Evolutionary conservation across 1,284 basidiomycete genomes (phyloP).

Genomic region (Laetiporus sulphureus): DNA sequence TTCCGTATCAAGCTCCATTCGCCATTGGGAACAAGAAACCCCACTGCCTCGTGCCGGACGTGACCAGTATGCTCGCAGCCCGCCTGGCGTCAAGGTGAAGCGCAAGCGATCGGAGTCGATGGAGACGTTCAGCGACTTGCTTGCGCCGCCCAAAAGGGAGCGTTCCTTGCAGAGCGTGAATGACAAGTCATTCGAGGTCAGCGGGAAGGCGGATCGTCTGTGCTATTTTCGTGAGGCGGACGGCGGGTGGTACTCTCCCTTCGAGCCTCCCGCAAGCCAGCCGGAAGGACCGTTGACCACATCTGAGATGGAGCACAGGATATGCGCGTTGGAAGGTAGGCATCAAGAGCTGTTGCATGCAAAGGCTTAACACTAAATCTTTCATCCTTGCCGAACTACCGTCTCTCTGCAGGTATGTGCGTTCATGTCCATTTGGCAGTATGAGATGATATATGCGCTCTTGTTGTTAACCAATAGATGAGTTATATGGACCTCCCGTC

Average conservation of each 20-base stretch:
- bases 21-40: slow-evolving; percentile 1
- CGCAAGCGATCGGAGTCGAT: slow-evolving; percentile 6
- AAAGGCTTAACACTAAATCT: neutral
- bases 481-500: slow-evolving; percentile 34
- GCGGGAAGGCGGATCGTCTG: slow-evolving; percentile 32
- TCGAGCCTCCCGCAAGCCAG: no score
- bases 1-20: neutral
- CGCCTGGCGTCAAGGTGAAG: slow-evolving; percentile 1
- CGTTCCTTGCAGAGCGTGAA: slow-evolving; percentile 34
- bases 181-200: slow-evolving; percentile 41
- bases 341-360: neutral
- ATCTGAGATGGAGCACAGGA: slow-evolving; percentile 3
- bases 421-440: neutral
- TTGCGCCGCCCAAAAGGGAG: slow-evolving; percentile 32
- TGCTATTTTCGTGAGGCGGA: no score
- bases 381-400: no score
- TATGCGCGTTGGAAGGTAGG: slow-evolving; percentile 7
- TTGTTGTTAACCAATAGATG: slow-evolving; percentile 21
- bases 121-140: slow-evolving; percentile 33
- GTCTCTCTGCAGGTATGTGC: no score
- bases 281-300: neutral
- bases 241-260: no score
- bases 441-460: neutral
- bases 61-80: neutral
- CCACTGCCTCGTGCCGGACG: neutral